A percentile compares a stretch with the other conserved stretches of the same genome.
Conservation (phyloP, 1,284 basidiomycete genomes). For the Papiliotrema terrestris region DNA sequence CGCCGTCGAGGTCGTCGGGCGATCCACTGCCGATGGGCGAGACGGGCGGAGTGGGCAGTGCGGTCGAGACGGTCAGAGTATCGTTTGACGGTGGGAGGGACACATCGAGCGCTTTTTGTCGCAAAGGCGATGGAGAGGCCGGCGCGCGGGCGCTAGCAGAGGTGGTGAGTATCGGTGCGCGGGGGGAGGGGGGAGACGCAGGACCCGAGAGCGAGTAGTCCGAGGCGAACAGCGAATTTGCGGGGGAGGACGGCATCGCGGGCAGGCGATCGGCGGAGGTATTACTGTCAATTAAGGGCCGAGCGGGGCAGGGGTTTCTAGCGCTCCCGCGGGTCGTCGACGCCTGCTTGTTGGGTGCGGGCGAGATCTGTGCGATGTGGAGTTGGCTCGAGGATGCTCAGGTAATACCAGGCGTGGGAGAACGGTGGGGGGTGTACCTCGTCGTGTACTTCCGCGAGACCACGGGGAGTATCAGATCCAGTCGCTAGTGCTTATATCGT, state of each 20-base stretch:
- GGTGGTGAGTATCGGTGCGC: neutral
- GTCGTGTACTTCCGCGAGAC: too few relatives aligned
- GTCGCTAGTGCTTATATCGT: too few relatives aligned
- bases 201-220: conserved; percentile 30
- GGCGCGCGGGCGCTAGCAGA: neutral
- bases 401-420: too few relatives aligned
- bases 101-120: neutral
- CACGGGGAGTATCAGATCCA: too few relatives aligned
- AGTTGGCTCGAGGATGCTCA: too few relatives aligned
- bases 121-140: neutral
- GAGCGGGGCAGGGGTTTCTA: too few relatives aligned
- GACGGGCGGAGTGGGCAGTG: conserved; percentile 2
- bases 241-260: conserved; percentile 9
- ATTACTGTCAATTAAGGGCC: too few relatives aligned
- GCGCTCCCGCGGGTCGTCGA: too few relatives aligned
- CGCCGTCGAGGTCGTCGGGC: neutral
- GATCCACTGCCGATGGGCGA: neutral
- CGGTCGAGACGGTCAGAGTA: neutral
- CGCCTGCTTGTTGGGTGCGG: too few relatives aligned
- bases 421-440: too few relatives aligned
- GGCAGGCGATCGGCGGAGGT: too few relatives aligned
- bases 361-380: too few relatives aligned
- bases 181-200: neutral
- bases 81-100: neutral
- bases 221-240: conserved; percentile 30